phyloP scores from a whole-genome alignment of 2,329 filamentous ascomycete genomes.

The Colletotrichum eremochloae region DNA sequence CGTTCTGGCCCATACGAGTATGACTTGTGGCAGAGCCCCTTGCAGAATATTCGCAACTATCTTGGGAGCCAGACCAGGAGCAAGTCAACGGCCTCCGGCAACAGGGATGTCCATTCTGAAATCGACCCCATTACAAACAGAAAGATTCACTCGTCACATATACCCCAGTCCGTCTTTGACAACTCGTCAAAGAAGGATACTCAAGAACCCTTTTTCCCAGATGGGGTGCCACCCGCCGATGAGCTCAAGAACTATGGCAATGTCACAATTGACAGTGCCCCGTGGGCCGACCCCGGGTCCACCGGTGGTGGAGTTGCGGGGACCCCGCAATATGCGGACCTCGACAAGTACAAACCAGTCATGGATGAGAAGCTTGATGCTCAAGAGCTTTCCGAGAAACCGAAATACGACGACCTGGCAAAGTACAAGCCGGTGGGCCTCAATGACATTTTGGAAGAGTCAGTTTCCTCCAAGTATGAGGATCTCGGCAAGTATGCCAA shows the following conservation, averaged over 20 bases:
- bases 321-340: conserved; percentile 45
- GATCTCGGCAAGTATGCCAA: conserved; percentile 53
- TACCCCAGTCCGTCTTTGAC: conserved; percentile 36
- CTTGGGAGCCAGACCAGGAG: conserved; percentile 43
- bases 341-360: conserved; percentile 54
- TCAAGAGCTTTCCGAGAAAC: conserved; percentile 37
- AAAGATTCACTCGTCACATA: conserved; percentile 53
- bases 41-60: conserved; percentile 53
- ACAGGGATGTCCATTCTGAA: conserved; percentile 51
- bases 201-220: conserved; percentile 48
- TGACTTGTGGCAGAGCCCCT: conserved; percentile 49
- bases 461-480: conserved; percentile 47
- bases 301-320: conserved; percentile 40
- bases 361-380: conserved; percentile 48
- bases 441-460: conserved; percentile 24
- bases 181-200: conserved; percentile 23
- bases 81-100: conserved; percentile 25
- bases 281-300: conserved; percentile 41
- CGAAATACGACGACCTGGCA: conserved; percentile 58
- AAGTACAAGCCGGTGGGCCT: conserved; percentile 53
- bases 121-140: conserved; percentile 74
- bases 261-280: conserved; percentile 48
- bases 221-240: conserved; percentile 51
- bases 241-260: conserved; percentile 54
- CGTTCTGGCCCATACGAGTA: conserved; percentile 43